Conservation (phyloP, 1,139 yeast genomes). For the Taphrina populina region DNA sequence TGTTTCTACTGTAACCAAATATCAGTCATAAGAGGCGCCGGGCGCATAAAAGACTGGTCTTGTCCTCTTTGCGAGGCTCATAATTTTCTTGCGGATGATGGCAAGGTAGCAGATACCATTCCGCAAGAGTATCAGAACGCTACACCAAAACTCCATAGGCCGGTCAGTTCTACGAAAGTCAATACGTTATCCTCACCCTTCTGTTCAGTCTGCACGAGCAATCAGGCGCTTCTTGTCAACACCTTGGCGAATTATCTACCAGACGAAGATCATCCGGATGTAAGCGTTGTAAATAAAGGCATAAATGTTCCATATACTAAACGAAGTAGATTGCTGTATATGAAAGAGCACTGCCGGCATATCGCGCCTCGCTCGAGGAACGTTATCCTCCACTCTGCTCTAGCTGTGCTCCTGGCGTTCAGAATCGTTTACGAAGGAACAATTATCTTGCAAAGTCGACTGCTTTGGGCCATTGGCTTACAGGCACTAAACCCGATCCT, state of each 20-base stretch:
- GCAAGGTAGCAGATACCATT: slow-evolving; percentile 34
- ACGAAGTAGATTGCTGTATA: slow-evolving; percentile 11
- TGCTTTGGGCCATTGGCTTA: slow-evolving; percentile 38
- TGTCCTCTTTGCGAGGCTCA: slow-evolving; percentile 38
- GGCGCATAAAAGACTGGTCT: slow-evolving; percentile 34
- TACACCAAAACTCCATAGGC: neutral
- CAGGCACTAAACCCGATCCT: slow-evolving; percentile 10
- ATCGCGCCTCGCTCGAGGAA: slow-evolving; percentile 36
- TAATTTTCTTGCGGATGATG: slow-evolving; percentile 35
- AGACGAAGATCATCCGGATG: slow-evolving; percentile 37
- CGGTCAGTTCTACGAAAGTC: neutral
- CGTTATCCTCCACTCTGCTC: slow-evolving; percentile 38
- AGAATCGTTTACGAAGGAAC: slow-evolving; percentile 36
- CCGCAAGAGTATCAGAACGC: slow-evolving; percentile 12
- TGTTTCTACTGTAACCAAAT: slow-evolving; percentile 25
- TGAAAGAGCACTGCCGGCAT: slow-evolving; percentile 36
- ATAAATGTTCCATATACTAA: slow-evolving; percentile 2
- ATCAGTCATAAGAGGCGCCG: neutral
- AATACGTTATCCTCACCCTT: slow-evolving; percentile 36
- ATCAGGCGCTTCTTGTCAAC: slow-evolving; percentile 37
- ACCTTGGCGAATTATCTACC: slow-evolving; percentile 39
- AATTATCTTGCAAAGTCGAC: slow-evolving; percentile 39
- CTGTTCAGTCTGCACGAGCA: slow-evolving; percentile 38
- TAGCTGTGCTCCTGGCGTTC: slow-evolving; percentile 36
- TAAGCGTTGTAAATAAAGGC: slow-evolving; percentile 1